Percentiles rank a stretch among this genome's conserved stretches.
Conservation (phyloP, 805 yeast genomes). For the Ogataea paraovalis region DNA sequence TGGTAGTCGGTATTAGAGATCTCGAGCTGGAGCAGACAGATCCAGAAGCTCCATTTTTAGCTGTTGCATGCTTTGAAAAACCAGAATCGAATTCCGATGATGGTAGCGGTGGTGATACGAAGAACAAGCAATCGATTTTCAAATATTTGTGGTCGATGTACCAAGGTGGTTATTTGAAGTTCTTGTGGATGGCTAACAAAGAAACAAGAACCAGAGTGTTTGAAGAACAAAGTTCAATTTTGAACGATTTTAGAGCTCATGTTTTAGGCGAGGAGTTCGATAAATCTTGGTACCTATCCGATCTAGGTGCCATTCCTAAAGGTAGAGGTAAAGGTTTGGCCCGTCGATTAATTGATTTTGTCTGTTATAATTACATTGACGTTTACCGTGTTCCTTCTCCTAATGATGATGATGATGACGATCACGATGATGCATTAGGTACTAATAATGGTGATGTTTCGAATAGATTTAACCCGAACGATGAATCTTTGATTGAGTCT, state of each 20-base stretch:
- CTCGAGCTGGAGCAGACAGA: constrained; percentile 38
- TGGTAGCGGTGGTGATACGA: neutral
- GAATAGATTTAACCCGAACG: constrained; percentile 13
- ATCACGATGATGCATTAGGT: constrained; percentile 11
- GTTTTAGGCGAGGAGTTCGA: constrained; percentile 39
- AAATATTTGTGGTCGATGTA: constrained; percentile 31
- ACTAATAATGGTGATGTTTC: constrained; percentile 8
- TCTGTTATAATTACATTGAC: constrained; percentile 42
- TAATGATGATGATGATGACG: constrained; percentile 14
- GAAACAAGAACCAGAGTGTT: constrained; percentile 48
- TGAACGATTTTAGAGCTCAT: constrained; percentile 40
- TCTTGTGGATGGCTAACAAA: constrained; percentile 32
- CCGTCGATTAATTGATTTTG: constrained; percentile 45
- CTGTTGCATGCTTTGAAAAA: constrained; percentile 48
- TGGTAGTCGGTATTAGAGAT: constrained; percentile 49
- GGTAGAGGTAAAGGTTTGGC: constrained; percentile 61
- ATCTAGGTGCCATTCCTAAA: constrained; percentile 53
- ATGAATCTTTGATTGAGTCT: constrained; percentile 28
- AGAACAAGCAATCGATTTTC: constrained; percentile 27
- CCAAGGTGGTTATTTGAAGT: constrained; percentile 31
- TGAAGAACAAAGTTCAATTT: constrained; percentile 45
- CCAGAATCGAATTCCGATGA: constrained; percentile 16
- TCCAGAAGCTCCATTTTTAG: constrained; percentile 43
- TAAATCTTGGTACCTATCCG: constrained; percentile 53
- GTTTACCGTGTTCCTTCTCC: constrained; percentile 19